Evolutionary conservation across 192 early-diverging fungal genomes (phyloP).

Genomic region (Coemansia erecta): DNA sequence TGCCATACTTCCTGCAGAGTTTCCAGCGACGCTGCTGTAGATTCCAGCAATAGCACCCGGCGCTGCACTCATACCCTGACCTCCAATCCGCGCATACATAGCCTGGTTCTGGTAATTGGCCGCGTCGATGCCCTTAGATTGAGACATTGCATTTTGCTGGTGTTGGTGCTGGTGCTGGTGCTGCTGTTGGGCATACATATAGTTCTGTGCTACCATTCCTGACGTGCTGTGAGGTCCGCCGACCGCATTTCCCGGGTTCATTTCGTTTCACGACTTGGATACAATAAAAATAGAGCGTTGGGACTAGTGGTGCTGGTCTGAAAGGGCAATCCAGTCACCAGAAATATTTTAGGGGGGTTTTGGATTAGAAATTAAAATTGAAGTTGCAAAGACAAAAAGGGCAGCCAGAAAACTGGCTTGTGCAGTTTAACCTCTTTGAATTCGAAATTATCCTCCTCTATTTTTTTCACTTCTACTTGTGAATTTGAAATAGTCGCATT

Average conservation of each 20-base stretch:
- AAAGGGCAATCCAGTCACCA: neutral
- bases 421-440: no score
- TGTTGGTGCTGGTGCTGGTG: slow-evolving; percentile 34
- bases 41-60: slow-evolving; percentile 1
- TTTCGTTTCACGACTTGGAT: neutral
- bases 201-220: slow-evolving; percentile 18
- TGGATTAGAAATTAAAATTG: neutral
- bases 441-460: neutral
- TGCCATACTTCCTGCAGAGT: neutral
- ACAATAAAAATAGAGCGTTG: no score
- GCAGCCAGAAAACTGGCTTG: no score
- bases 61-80: slow-evolving; percentile 8
- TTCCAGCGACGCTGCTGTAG: slow-evolving; percentile 8
- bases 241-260: slow-evolving; percentile 25
- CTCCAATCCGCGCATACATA: slow-evolving; percentile 28
- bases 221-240: slow-evolving; percentile 16
- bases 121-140: slow-evolving; percentile 21
- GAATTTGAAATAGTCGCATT: neutral
- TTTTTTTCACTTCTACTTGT: neutral
- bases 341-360: no score
- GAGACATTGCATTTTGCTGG: slow-evolving; percentile 18
- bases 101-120: slow-evolving; percentile 43
- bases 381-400: neutral
- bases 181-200: slow-evolving; percentile 34
- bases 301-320: neutral